phyloP scores from a whole-genome alignment of 495 filamentous ascomycete genomes.

The Durotheca rogersii region DNA sequence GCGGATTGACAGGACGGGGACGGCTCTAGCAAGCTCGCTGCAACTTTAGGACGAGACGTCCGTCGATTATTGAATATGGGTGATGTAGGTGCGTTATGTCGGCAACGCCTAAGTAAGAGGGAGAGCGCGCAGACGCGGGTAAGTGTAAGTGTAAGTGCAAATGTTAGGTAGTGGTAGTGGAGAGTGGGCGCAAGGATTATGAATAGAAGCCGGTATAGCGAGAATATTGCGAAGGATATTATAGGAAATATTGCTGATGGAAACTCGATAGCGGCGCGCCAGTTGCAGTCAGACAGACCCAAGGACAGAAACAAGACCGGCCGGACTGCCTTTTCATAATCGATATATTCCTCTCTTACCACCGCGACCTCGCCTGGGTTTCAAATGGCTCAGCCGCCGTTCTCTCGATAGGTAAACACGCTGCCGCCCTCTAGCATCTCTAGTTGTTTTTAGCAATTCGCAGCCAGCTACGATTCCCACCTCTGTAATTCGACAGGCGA shows the following conservation, averaged over 20 bases:
- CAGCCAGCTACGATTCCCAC: too few species aligned
- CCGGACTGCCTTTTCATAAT: slow-evolving; percentile 9
- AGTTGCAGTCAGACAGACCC: too few species aligned
- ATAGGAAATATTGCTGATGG: slow-evolving; percentile 25
- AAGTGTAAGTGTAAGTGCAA: slow-evolving; percentile 9
- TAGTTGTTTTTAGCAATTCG: slow-evolving; percentile 3
- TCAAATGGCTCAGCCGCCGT: slow-evolving; percentile 10
- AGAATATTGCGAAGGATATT: too few species aligned
- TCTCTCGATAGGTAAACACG: slow-evolving; percentile 24
- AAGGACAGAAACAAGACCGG: slow-evolving; percentile 8
- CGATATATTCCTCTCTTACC: not conserved
- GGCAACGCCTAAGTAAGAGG: too few species aligned
- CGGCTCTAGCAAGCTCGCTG: not conserved
- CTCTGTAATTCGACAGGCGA: slow-evolving; percentile 16
- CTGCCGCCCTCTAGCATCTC: slow-evolving; percentile 10
- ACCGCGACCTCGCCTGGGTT: slow-evolving; percentile 2
- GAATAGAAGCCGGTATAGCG: too few species aligned
- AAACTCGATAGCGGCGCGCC: slow-evolving; percentile 9
- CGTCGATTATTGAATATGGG: too few species aligned
- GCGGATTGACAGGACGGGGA: too few species aligned
- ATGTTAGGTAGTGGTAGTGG: too few species aligned
- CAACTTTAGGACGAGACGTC: too few species aligned
- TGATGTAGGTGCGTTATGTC: slow-evolving; percentile 9
- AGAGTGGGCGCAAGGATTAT: too few species aligned
- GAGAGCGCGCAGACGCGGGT: slow-evolving; percentile 2